Conservation (phyloP, 192 early-diverging fungal species). For the Rhizophagus sp. region DNA sequence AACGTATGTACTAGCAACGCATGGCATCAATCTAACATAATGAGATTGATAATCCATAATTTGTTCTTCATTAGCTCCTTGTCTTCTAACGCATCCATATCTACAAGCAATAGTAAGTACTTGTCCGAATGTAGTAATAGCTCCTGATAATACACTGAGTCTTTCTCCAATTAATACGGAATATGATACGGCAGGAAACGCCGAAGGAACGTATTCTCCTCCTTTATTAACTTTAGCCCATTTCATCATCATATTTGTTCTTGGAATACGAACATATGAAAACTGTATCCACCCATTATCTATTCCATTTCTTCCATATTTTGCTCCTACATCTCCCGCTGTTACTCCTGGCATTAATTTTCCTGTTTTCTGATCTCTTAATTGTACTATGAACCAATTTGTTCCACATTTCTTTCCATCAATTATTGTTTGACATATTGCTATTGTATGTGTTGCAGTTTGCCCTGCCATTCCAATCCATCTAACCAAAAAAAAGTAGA, state of each 20-base stretch:
- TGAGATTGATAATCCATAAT: constrained; percentile 71
- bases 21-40: constrained; percentile 58
- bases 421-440: constrained; percentile 60
- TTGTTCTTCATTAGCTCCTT: constrained; percentile 61
- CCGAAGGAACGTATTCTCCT: constrained; percentile 55
- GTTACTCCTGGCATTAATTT: constrained; percentile 51
- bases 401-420: constrained; percentile 58
- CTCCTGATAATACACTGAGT: constrained; percentile 47
- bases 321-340: constrained; percentile 62
- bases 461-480: constrained; percentile 68
- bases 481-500: background rate
- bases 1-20: constrained; percentile 54
- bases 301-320: constrained; percentile 59
- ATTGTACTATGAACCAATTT: constrained; percentile 68
- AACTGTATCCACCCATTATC: constrained; percentile 76
- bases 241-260: constrained; percentile 57
- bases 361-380: constrained; percentile 55
- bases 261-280: constrained; percentile 52
- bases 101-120: constrained; percentile 60
- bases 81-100: constrained; percentile 62
- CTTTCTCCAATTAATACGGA: constrained; percentile 66
- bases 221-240: constrained; percentile 56
- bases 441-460: constrained; percentile 68
- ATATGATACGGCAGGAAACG: constrained; percentile 59
- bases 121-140: constrained; percentile 45